Base-by-base conservation (phyloP, 768 basidiomycete genomes). In the Lentinus tigrinus region DNA sequence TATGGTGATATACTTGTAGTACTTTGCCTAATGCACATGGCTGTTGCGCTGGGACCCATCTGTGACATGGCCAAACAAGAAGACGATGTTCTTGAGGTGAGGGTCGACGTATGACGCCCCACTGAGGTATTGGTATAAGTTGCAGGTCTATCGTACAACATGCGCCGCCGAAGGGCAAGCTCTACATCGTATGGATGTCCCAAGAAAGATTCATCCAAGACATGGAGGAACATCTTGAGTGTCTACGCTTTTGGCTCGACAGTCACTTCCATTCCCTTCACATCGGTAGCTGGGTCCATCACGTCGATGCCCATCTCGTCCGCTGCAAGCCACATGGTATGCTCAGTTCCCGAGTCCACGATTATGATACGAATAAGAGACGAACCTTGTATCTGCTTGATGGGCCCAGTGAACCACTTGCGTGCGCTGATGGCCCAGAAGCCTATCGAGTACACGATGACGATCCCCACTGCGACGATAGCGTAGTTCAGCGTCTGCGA, bases 401-500 rank as follows among this genome's bases (percentile, higher is more conserved):
- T 71, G 5, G 89, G 89, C 0, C 89, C 89, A 1, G 72, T 77
- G 67, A 89, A 92, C 85, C 86, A 89, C 64, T 81, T 85, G 50
- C 87, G 74, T 10, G 89, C 89, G 65, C 83, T 87, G 54, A 88
- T 17, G 4, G 87, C 44, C 89, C 89, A 91, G 65, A 85, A 85
- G 0, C 81, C 81, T n/a, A 87, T 66, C 54, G 83, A 79, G 69
- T 89, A 89, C 2, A 72, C 56, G 3, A 88, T 66, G 16, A 93
- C 86, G 61, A 90, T 88, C 0, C 85, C 88, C 23, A 91, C 87
- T 3, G 89, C 90, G 9, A 91, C 89, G 40, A 86, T 78, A 0
- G 89, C 72, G 66, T 91, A 93, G 68, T 90, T 91, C 59, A 91
- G 74, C 2, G 89, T 89, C 66, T 89, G 82, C 0, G 82, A 81